Conservation (phyloP, 2,329 filamentous ascomycete species). For the Fusarium heterosporum region DNA sequence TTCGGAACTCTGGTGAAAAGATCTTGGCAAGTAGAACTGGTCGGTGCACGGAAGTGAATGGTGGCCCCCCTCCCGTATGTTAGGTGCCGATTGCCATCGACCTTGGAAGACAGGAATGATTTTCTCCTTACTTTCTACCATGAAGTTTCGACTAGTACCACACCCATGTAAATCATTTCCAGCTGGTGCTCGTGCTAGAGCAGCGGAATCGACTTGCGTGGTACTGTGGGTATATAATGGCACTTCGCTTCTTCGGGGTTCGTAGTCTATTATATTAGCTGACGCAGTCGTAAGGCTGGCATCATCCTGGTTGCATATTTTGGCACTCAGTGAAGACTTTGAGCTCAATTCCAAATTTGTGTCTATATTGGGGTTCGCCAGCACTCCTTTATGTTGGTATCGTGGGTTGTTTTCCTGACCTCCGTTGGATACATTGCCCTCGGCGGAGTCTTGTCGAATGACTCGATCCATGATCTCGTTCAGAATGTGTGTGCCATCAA, state of each 20-base stretch:
- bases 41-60: slow-evolving; percentile 3
- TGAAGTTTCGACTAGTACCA: background rate
- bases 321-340: background rate
- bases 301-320: background rate
- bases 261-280: background rate
- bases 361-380: slow-evolving; percentile 23
- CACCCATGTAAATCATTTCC: background rate
- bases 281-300: background rate
- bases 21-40: background rate
- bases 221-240: background rate
- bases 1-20: background rate
- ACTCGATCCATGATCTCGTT: background rate
- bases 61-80: slow-evolving; percentile 7
- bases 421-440: background rate
- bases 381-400: slow-evolving; percentile 40
- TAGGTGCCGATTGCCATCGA: background rate
- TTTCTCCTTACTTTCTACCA: background rate
- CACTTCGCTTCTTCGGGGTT: background rate
- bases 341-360: background rate
- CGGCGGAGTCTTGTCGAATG: background rate
- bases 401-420: background rate
- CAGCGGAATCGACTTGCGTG: background rate
- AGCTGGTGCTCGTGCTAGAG: background rate
- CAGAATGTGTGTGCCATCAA: slow-evolving; percentile 25
- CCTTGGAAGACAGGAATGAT: background rate